Conservation (phyloP, 2,329 filamentous ascomycete species). For the Epichloe sylvatica region DNA sequence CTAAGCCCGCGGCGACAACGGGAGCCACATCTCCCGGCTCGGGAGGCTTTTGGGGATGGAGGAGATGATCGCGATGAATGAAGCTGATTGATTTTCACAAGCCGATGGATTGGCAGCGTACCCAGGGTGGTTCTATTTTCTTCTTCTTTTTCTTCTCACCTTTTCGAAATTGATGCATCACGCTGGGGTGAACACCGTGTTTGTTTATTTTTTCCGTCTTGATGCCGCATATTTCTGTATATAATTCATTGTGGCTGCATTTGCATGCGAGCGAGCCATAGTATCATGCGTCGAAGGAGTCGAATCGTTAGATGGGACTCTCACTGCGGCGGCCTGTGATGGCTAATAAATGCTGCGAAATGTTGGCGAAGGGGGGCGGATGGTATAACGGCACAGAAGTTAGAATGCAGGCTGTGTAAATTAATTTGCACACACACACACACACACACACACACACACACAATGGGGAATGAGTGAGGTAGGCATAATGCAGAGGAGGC, state of each 20-base stretch:
- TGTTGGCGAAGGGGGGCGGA: not conserved
- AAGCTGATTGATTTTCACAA: not conserved
- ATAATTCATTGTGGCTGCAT: slow-evolving; percentile 2
- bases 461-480: too few species aligned
- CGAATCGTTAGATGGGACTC: not conserved
- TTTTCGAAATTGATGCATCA: not conserved
- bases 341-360: not conserved
- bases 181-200: not conserved
- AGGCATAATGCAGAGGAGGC: too few species aligned
- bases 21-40: slow-evolving; percentile 16
- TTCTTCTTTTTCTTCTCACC: not conserved
- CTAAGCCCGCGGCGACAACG: slow-evolving; percentile 13
- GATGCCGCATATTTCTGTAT: slow-evolving; percentile 1
- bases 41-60: slow-evolving; percentile 45
- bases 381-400: too few species aligned
- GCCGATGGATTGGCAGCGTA: not conserved
- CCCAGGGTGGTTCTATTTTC: not conserved
- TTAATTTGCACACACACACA: too few species aligned
- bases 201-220: not conserved
- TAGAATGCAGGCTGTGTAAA: too few species aligned
- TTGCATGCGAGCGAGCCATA: slow-evolving; percentile 1
- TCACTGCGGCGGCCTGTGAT: not conserved
- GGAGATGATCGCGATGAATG: slow-evolving; percentile 19
- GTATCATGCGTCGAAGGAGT: not conserved
- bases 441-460: too few species aligned